Conservation (phyloP, 2,329 filamentous ascomycete genomes). For the Setomelanomma holmii region DNA sequence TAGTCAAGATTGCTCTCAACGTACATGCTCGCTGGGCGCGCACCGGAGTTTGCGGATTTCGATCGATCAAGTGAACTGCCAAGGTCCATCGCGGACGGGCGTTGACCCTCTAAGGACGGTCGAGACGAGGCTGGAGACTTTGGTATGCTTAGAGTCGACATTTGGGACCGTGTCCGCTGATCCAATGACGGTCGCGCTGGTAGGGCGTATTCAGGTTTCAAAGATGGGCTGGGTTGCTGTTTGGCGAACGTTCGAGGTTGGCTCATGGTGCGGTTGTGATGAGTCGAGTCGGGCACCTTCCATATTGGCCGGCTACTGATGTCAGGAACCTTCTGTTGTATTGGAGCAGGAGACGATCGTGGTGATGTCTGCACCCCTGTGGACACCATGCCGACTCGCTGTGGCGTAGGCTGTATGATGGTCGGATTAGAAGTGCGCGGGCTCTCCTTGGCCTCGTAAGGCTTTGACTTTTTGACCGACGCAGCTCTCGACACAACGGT, state of each 20-base stretch:
- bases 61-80: constrained; percentile 65
- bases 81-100: constrained; percentile 69
- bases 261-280: constrained; percentile 56
- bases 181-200: constrained; percentile 54
- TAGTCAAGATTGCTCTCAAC: constrained; percentile 84
- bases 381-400: constrained; percentile 64
- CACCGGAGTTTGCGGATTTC: constrained; percentile 69
- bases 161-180: constrained; percentile 59
- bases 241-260: constrained; percentile 56
- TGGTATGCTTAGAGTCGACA: constrained; percentile 56
- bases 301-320: constrained; percentile 58
- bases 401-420: constrained; percentile 57
- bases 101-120: constrained; percentile 74
- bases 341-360: constrained; percentile 47
- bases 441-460: constrained; percentile 30
- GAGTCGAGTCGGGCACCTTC: constrained; percentile 57
- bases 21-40: constrained; percentile 81
- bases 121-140: constrained; percentile 66
- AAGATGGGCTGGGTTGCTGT: constrained; percentile 42
- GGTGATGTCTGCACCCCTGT: constrained; percentile 83
- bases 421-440: constrained; percentile 32
- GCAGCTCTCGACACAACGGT: constrained; percentile 39
- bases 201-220: constrained; percentile 49
- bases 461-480: constrained; percentile 40
- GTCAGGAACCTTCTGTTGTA: constrained; percentile 46